These are phyloP conservation scores for Ogataea chonburiensis DNA, from an alignment of 805 yeast genomes.

Conservation along the genomic window DNA sequence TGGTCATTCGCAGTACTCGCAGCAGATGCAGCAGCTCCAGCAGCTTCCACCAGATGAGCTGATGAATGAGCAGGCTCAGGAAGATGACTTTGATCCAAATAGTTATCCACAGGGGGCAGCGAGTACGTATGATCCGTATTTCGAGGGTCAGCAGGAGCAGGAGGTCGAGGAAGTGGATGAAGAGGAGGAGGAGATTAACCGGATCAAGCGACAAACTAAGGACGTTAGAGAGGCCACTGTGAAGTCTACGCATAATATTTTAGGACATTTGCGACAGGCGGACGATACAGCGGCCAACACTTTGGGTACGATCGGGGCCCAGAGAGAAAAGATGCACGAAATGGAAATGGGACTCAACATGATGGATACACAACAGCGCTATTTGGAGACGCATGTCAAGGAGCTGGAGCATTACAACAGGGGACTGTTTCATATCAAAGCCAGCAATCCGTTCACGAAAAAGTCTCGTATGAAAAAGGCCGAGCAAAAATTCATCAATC, in stretches of 20 bases:
- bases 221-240: constrained; percentile 67
- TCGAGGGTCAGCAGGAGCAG: constrained; percentile 30
- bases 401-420: constrained; percentile 79
- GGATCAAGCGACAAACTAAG: constrained; percentile 78
- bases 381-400: constrained; percentile 79
- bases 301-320: constrained; percentile 90
- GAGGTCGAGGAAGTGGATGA: constrained; percentile 65
- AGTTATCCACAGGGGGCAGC: constrained; percentile 27
- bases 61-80: constrained; percentile 4
- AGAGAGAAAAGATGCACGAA: constrained; percentile 78
- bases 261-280: constrained; percentile 69
- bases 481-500: constrained; percentile 65
- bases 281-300: constrained; percentile 78
- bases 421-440: constrained; percentile 75
- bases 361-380: constrained; percentile 76
- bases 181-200: constrained; percentile 83
- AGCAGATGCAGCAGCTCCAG: constrained; percentile 11
- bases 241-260: constrained; percentile 79
- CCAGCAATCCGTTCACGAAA: constrained; percentile 85
- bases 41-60: constrained; percentile 6
- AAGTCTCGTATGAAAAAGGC: constrained; percentile 69
- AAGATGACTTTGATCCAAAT: constrained; percentile 28
- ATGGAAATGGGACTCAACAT: constrained; percentile 75
- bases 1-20: neutral
- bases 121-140: constrained; percentile 27